Evolutionary conservation across 1,284 basidiomycete species (phyloP), one percentile per base, ranked within the genome.

Genomic region (Trametes polyzona): DNA sequence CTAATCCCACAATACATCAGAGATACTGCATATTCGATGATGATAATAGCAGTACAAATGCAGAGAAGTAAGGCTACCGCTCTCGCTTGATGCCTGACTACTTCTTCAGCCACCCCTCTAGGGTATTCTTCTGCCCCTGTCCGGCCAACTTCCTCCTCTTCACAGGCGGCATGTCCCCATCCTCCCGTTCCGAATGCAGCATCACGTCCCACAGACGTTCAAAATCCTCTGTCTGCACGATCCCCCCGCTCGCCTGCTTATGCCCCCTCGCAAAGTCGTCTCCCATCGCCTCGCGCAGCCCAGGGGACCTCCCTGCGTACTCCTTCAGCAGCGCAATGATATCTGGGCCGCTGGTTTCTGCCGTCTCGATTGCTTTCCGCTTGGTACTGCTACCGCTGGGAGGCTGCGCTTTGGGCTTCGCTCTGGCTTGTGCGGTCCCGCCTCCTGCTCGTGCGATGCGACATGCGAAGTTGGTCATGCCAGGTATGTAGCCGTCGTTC

Each of bases 201-300:
- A 71, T 71, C 5, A 63, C 65, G 2, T 52, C 51, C 70, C 70
- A 71, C 46, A 71, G 55, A 27, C 52, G 37, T 51, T 71, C 67
- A 30, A 71, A 71, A 7, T 67, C 55, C 37, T 64, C 65, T 10
- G 63, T 67, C 12, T 47, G 52, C 8, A 73, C 71, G 44, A 71
- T 71, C 0, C 72, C 72, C 0, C 72, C 72, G 46, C 70, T 71
- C 12, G 72, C 70, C 64, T 72, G 61, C 52, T 67, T 68, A 35
- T 73, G 72, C 2, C 72, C 72, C n/a, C 68, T 57, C 23, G 72
- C 72, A 53, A 72, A 73, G 47, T 74, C 63, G 4, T 68, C 65
- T 14, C 70, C 71, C 67, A 71, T 66, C 16, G 59, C 26, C 39
- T 70, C 67, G 6, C 61, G 48, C 58, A 72, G 49, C 2, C 70